Conservation (phyloP, 768 basidiomycete genomes). For the Trametes cubensis region DNA sequence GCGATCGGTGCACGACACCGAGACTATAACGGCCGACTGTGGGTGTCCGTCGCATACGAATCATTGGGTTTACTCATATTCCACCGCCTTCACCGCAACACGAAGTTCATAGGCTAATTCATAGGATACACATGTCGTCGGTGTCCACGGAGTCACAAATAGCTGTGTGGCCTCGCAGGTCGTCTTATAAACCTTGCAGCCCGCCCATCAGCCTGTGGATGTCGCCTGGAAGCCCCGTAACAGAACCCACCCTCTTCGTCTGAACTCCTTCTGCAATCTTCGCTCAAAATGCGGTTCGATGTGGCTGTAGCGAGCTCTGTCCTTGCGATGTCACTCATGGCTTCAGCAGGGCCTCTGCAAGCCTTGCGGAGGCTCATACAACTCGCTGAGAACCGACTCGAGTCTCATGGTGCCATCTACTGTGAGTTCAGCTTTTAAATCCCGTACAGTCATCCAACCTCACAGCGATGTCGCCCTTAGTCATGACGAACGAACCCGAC, state of each 20-base stretch:
- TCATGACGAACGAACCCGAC: constrained; percentile 51
- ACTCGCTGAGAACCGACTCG: constrained; percentile 6
- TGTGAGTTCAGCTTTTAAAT: constrained; percentile 18
- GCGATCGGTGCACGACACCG: too few species aligned
- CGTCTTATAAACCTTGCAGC: too few species aligned
- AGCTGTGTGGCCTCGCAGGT: too few species aligned
- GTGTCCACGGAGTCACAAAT: too few species aligned
- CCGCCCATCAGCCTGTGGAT: too few species aligned
- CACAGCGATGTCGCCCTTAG: constrained; percentile 31
- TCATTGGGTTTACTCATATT: too few species aligned
- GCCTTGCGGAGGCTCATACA: constrained; percentile 17
- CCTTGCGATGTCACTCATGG: constrained; percentile 11
- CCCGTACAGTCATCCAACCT: background rate
- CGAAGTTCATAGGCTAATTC: too few species aligned
- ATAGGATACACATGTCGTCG: too few species aligned
- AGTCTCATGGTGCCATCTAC: constrained; percentile 29
- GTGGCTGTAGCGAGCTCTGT: constrained; percentile 12
- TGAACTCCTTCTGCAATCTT: background rate
- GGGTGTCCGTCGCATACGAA: too few species aligned
- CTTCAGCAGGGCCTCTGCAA: constrained; percentile 21
- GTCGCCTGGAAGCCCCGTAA: too few species aligned
- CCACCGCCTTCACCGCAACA: too few species aligned
- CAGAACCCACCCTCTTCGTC: background rate
- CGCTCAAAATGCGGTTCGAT: constrained; percentile 26
- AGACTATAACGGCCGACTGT: too few species aligned